Evolutionary conservation across 1,284 basidiomycete species (phyloP).

Genomic region (Psilocybe mexicana): DNA sequence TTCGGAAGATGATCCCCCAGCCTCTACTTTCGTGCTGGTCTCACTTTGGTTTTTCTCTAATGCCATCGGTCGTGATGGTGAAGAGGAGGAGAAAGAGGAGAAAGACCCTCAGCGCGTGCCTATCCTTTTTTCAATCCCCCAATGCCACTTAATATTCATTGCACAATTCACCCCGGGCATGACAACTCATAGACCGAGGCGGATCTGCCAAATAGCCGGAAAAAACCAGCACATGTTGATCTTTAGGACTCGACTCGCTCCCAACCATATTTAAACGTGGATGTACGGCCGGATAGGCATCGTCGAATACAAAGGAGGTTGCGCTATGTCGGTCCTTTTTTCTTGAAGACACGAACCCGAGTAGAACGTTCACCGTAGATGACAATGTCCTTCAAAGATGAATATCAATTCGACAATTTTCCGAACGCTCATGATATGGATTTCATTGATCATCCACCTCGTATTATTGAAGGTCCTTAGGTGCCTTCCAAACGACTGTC

Average conservation of each 20-base stretch:
- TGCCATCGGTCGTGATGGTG: constrained; percentile 2
- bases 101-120: not conserved
- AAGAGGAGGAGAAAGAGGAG: not conserved
- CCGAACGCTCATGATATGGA: no score
- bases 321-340: no score
- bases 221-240: not conserved
- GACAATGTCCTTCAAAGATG: no score
- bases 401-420: no score
- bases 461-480: no score
- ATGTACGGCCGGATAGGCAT: no score
- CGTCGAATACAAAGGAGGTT: no score
- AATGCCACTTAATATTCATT: not conserved
- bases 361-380: no score
- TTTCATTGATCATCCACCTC: no score
- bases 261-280: no score
- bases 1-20: not conserved
- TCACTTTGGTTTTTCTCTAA: constrained; percentile 9
- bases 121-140: not conserved
- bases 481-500: no score
- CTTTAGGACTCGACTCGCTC: not conserved
- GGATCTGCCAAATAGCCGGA: not conserved
- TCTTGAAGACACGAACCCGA: no score
- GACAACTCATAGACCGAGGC: not conserved
- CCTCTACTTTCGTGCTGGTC: not conserved
- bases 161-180: not conserved